Evolutionary conservation across 768 basidiomycete species (phyloP).

Genomic region (Mycena alexandri): DNA sequence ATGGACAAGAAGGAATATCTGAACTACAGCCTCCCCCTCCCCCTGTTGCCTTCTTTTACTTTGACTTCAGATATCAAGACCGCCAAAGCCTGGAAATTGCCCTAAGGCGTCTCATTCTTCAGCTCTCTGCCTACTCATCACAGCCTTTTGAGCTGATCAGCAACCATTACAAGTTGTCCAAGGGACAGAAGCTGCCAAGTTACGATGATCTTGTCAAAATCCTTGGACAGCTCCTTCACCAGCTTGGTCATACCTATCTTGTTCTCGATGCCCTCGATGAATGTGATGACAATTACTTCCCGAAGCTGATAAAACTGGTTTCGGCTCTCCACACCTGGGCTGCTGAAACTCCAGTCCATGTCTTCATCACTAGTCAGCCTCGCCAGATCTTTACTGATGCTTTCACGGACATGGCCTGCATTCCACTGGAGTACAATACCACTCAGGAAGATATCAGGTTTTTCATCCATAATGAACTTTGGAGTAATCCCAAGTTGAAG

Average conservation of each 20-base stretch:
- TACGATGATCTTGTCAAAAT: neutral
- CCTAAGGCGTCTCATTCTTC: constrained; percentile 9
- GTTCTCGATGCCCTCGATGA: constrained; percentile 23
- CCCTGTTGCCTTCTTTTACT: constrained; percentile 20
- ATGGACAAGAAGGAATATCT: neutral
- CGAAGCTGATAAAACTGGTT: neutral
- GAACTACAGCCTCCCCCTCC: constrained; percentile 12
- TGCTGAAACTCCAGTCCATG: constrained; percentile 3
- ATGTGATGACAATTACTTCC: neutral
- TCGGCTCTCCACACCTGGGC: constrained; percentile 1
- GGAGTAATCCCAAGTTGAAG: constrained; percentile 1
- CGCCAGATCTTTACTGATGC: neutral
- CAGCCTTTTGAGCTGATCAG: neutral
- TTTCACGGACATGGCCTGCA: neutral
- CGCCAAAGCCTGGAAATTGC: constrained; percentile 6
- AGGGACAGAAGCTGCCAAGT: neutral
- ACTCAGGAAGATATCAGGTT: constrained; percentile 4
- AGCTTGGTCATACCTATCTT: constrained; percentile 15
- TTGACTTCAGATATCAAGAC: constrained; percentile 5
- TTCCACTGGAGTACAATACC: neutral
- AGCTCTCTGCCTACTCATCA: constrained; percentile 10
- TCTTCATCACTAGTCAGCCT: constrained; percentile 12
- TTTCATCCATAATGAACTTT: neutral
- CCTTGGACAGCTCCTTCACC: constrained; percentile 2
- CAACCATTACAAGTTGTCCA: neutral